Evolutionary conservation across 768 basidiomycete species (phyloP), one percentile per base, ranked within the genome.

Genomic region (Suillus fuscotomentosus): DNA sequence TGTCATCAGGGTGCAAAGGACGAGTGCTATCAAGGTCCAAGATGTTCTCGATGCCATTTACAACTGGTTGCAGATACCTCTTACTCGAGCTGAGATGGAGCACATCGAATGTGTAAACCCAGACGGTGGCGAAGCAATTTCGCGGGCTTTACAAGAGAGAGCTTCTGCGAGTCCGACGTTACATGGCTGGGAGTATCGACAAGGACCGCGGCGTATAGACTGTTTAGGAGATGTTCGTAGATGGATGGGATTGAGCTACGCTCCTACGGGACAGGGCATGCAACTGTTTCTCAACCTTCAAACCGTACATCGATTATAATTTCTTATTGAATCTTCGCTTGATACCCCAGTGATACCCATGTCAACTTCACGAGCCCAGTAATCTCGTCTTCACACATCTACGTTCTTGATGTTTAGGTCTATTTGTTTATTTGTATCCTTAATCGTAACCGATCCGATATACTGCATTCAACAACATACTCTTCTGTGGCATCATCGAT

Each of bases 31-130:
- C 63, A 64, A 79, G 45, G 68, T 87, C 57, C 69, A 80, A 11
- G 83, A 85, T 66, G 56, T 87, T 66, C 73, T 88, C 27, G 75
- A 81, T 43, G 82, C 79, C 10, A 79, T 88, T 20, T 79, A 84
- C 67, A 69, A 71, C 0, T 86, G 84, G 70, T 79, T 86, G 70
- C 84, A 79, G 63, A 69, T 63, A 31, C 79, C 79, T 3, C 68
- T 88, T 51, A 80, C 80, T 5, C 65, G 65, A 9, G 53, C 64
- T 0, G 75, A 80, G 55, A 72, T 73, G 56, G 61, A 60, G 3
- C 66, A 72, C 51, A 59, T 80, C 20, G 62, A 64, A 56, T 6
- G 57, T 0, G 24, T 72, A 38, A 38, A 68, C 34, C 66, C 66
- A 50, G 67, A 63, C 34, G 73, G 71, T 27, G 72, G 72, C 24